Evolutionary conservation across 2,329 filamentous ascomycete species (phyloP), one percentile per base, ranked within the genome.

Genomic region (Aspergillus fructus): DNA sequence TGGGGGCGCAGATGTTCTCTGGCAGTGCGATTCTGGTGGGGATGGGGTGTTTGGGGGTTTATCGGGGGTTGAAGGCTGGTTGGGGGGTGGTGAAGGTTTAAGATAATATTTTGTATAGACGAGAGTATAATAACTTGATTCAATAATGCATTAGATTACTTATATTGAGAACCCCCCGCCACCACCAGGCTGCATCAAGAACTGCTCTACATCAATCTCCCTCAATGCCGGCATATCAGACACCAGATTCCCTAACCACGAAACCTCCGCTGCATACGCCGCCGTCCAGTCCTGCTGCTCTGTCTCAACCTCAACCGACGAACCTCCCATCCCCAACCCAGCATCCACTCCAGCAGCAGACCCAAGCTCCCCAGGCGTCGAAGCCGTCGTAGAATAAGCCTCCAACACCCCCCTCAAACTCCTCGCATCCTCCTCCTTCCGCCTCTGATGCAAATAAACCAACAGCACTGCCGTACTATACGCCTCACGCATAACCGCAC

Each of bases 391-490:
- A 30, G 27, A 30, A 30, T 30, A 30, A 30, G 11, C 27, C 27
- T 30, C 27, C 3, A 30, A 11, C 2, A 30, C 27, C 27, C 27
- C 27, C 27, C 27, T 30, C 27, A 30, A 30, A 11, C 27, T 30
- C 27, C 27, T 11, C 0, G 67, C 56, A 40, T 73, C 70, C 15
- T 78, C 76, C 49, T 78, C 74, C 41, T 79, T 78, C 5, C 76
- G 73, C 53, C 64, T 58, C 42, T 83, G 79, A 24, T 84, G 79
- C n/a, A 85, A 68, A 0, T 78, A 68, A 0, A 85, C 73, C 2
- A 85, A 72, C 1, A 83, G 67, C 4, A 77, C 78, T 0, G 83
- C 82, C 0, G 82, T 82, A 13, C 77, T 78, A 4, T 81, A 70
- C 0, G 81, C 82, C 56, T 85, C 83, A 11, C 75, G 75, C 55